Conservation (phyloP, 345 rosid species). For the Gossypium bickii region DNA sequence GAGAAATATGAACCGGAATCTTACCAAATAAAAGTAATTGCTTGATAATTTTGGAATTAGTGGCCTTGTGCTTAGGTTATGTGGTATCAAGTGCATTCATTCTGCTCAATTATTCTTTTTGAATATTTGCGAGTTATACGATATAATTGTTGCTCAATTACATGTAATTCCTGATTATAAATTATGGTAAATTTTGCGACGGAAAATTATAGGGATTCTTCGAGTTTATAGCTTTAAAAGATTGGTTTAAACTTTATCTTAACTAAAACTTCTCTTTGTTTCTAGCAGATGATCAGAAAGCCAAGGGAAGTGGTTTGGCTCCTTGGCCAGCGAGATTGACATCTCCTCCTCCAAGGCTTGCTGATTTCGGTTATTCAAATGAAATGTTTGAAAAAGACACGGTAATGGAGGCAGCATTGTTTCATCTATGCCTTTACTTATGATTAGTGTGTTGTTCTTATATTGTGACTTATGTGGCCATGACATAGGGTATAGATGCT, state of each 20-base stretch:
- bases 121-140: too few species aligned
- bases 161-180: too few species aligned
- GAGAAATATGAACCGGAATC: too few species aligned
- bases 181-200: too few species aligned
- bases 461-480: neutral
- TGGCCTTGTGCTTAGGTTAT: too few species aligned
- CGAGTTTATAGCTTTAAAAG: neutral
- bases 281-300: conserved; percentile 62
- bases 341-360: conserved; percentile 80
- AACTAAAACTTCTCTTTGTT: conserved; percentile 17
- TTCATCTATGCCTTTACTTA: conserved; percentile 2
- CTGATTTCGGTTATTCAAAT: conserved; percentile 79
- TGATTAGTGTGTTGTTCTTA: neutral
- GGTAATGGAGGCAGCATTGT: conserved; percentile 35
- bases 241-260: neutral
- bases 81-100: too few species aligned
- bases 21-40: too few species aligned
- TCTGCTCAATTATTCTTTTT: too few species aligned
- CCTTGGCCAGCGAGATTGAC: conserved; percentile 97
- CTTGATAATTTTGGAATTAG: too few species aligned
- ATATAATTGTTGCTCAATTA: too few species aligned
- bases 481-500: neutral
- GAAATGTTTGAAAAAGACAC: conserved; percentile 82
- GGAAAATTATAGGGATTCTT: neutral
- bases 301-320: conserved; percentile 84